Percentiles rank a stretch among this genome's conserved stretches.
These are phyloP conservation scores for Primulina eburnea DNA, from an alignment of 257 asterid species.

Conservation along the genomic window DNA sequence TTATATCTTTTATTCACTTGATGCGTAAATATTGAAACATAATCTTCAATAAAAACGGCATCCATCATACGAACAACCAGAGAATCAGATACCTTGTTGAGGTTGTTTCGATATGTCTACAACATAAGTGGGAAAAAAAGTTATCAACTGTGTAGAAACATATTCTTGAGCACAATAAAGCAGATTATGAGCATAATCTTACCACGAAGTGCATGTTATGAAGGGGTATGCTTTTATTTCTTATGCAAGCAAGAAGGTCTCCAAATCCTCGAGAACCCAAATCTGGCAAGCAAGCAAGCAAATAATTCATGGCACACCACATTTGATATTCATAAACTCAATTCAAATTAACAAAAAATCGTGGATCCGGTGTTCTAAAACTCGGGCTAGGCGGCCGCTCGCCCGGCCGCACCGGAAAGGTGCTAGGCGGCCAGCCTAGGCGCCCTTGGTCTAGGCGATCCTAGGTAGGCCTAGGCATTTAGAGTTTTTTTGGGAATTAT, in stretches of 20 bases:
- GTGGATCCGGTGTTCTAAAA: not conserved
- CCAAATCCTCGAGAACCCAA: conserved; percentile 96
- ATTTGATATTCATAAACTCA: conserved; percentile 24
- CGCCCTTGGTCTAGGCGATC: too few relatives aligned
- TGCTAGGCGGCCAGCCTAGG: too few relatives aligned
- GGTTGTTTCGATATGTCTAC: conserved; percentile 98
- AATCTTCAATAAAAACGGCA: conserved; percentile 23
- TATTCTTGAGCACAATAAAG: conserved; percentile 25
- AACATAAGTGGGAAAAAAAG: conserved; percentile 31
- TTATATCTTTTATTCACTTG: not conserved
- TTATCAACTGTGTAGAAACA: conserved; percentile 25
- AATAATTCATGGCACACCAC: conserved; percentile 25
- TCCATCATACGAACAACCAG: conserved; percentile 25
- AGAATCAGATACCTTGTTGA: conserved; percentile 66
- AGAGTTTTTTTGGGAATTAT: too few relatives aligned
- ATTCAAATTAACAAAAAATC: conserved; percentile 22
- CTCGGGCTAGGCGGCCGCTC: too few relatives aligned
- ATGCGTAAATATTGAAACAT: conserved; percentile 13
- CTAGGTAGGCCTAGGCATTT: too few relatives aligned
- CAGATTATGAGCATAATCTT: conserved; percentile 35
- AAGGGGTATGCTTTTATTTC: conserved; percentile 80
- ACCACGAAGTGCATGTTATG: conserved; percentile 99
- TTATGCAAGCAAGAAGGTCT: conserved; percentile 79
- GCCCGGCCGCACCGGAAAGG: too few relatives aligned
- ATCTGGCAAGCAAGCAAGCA: conserved; percentile 50